Evolutionary conservation across 192 early-diverging fungal genomes (phyloP), one percentile per base, ranked within the genome.

Genomic region (Globomyces pollinis-pini): DNA sequence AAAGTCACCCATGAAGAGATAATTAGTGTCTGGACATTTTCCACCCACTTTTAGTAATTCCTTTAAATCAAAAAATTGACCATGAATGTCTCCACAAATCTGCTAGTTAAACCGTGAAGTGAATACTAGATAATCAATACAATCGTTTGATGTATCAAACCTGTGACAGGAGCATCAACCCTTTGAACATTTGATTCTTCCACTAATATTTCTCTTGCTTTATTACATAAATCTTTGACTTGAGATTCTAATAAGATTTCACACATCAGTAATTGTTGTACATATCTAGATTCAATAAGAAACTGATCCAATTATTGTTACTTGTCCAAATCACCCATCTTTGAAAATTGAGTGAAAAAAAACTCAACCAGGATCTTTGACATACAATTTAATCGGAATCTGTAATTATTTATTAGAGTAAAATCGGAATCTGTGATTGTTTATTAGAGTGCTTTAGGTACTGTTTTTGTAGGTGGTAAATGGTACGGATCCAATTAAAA

Each of bases 1-100:
- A 71, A 97, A 99, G 72, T 99, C 96, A 43, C 78, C 95, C 91
- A 99, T 92, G 68, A 99, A 99, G 29, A 99, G 79, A 63, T 98
- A 99, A 72, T 97, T 96, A 57, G 94, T 98, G 63, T 96, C 85
- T 5, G 96, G 94, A 38, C 89, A 88, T 59, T 94, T 86, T 64
- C 96, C 96, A 47, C 96, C 94, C 59, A 96, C 94, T 55, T 86
- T 85, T 74, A 98, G 94, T 23, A 99, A 86, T 73, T 96, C 94
- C 64, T 94, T 88, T 41, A 98, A 76, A 68, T 97, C 96, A 67
- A 93, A 91, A 66, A 96, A 97, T 71, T 99, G 96, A n/a, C 96
- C 96, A 65, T 99, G 96, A 39, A 99, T 93, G 71, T 99, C 96
- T 51, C 95, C 96, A 71, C 92, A 95, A 39, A 99, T 93, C 43